Conservation (phyloP, 1,139 yeast species). For the Hemisphaericaspora lyxosophila region DNA sequence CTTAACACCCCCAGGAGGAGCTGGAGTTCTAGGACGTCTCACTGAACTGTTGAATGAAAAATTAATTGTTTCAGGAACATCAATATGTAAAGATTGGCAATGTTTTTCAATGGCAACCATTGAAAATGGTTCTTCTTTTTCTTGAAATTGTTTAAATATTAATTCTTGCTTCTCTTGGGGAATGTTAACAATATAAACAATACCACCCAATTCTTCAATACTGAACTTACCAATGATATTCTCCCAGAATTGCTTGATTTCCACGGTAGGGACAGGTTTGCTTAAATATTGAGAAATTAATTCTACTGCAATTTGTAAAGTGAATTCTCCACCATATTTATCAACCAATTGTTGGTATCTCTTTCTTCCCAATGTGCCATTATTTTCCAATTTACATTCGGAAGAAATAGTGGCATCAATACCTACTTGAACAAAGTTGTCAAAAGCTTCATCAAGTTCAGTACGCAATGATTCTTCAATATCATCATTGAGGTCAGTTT, state of each 20-base stretch:
- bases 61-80: background rate
- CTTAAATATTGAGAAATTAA: constrained; percentile 3
- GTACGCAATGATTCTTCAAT: constrained; percentile 3
- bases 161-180: constrained; percentile 1
- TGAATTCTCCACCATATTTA: constrained; percentile 4
- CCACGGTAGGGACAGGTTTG: constrained; percentile 2
- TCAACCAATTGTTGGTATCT: constrained; percentile 3
- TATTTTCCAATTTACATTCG: background rate
- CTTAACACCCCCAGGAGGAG: background rate
- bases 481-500: constrained; percentile 1
- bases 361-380: background rate
- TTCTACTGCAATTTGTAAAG: constrained; percentile 3
- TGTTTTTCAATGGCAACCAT: constrained; percentile 3
- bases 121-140: constrained; percentile 1
- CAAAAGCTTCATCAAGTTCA: background rate
- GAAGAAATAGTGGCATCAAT: constrained; percentile 2
- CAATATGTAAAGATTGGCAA: constrained; percentile 1
- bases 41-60: background rate
- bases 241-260: constrained; percentile 3
- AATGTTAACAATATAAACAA: constrained; percentile 1
- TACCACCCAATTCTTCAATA: constrained; percentile 3
- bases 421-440: constrained; percentile 4
- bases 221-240: constrained; percentile 4
- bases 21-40: background rate
- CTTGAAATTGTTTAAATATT: constrained; percentile 1